These are phyloP conservation scores for Penicillium psychrofluorescens DNA, from an alignment of 495 filamentous ascomycete species.

Conservation along the genomic window DNA sequence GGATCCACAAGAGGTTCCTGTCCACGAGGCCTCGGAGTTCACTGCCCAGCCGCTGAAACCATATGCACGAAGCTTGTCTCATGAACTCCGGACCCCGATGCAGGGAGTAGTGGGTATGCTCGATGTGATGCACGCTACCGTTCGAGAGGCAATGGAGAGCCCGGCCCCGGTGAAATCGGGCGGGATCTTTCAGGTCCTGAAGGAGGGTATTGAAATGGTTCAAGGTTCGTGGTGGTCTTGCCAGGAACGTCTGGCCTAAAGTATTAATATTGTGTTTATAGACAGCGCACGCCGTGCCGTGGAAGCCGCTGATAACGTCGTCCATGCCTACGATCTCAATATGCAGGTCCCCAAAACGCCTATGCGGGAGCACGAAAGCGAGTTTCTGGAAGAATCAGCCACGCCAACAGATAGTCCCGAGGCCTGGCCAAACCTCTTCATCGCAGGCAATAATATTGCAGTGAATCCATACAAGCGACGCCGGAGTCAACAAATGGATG, in stretches of 20 bases:
- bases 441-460: conserved; percentile 38
- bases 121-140: conserved; percentile 77
- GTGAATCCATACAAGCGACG: conserved; percentile 44
- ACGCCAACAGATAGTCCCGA: conserved; percentile 13
- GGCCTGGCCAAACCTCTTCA: conserved; percentile 31
- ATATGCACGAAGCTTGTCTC: conserved; percentile 71
- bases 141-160: conserved; percentile 59
- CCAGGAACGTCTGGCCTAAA: no score
- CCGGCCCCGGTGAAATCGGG: conserved; percentile 43
- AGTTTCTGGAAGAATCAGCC: conserved; percentile 19
- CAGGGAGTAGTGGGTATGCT: conserved; percentile 82
- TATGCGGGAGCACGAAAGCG: conserved; percentile 31
- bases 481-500: conserved; percentile 36
- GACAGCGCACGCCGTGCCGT: conserved; percentile 73
- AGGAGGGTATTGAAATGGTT: conserved; percentile 68
- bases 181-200: conserved; percentile 55
- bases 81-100: conserved; percentile 78
- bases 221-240: conserved; percentile 28
- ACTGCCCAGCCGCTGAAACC: conserved; percentile 64
- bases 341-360: conserved; percentile 68
- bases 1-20: conserved; percentile 10
- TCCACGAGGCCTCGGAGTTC: conserved; percentile 21
- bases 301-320: conserved; percentile 78
- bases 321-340: conserved; percentile 81
- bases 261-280: no score